Conservation (phyloP, 129 eudicot species). For the Flaveria trinervia region DNA sequence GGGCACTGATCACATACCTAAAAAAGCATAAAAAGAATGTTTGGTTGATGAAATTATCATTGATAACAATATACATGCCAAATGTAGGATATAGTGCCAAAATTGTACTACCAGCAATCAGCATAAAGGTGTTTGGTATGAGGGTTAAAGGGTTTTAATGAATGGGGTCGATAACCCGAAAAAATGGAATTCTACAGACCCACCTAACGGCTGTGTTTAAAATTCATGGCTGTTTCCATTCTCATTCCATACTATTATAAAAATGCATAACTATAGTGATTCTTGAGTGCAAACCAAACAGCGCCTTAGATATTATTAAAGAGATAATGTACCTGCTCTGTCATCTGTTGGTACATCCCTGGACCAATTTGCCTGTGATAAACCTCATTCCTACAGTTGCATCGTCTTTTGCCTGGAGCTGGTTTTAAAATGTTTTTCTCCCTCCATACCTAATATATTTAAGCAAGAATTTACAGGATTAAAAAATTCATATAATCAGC, state of each 20-base stretch:
- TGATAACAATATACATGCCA: not conserved
- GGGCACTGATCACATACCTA: constrained; percentile 94
- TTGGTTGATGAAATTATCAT: constrained; percentile 9
- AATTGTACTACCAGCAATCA: not conserved
- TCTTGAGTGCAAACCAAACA: not conserved
- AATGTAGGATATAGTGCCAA: not conserved
- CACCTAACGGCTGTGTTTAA: not conserved
- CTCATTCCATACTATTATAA: not conserved
- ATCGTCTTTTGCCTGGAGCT: constrained; percentile 91
- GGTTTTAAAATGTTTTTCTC: constrained; percentile 91
- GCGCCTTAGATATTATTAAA: not conserved
- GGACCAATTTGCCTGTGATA: constrained; percentile 99
- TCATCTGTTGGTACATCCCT: constrained; percentile 99
- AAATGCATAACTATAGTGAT: not conserved
- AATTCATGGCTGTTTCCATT: not conserved
- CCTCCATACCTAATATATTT: constrained; percentile 83
- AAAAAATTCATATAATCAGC: not conserved
- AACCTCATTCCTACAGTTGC: constrained; percentile 96
- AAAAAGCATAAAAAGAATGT: not conserved
- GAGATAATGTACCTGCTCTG: constrained; percentile 71
- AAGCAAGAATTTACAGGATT: not conserved
- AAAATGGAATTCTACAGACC: not conserved
- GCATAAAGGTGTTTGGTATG: not conserved
- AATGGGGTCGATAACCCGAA: not conserved
- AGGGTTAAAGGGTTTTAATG: not conserved